phyloP scores from a whole-genome alignment of 108 stramenopile species.

The Cyclotella distinguenda region DNA sequence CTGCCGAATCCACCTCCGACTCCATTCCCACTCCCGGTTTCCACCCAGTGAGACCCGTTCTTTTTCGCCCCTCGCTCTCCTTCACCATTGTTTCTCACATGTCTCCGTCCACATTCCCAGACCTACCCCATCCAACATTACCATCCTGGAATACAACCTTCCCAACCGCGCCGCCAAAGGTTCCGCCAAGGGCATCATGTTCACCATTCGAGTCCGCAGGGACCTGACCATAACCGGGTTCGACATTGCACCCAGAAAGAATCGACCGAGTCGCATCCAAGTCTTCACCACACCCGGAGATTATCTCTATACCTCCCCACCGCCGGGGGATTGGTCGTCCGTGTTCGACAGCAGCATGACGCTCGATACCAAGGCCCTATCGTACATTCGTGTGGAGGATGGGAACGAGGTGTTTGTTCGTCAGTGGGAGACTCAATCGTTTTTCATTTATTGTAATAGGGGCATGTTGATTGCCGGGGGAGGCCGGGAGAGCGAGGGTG shows the following conservation, averaged over 20 bases:
- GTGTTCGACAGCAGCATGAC: not conserved
- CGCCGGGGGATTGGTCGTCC: not conserved
- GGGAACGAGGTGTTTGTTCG: conserved; percentile 10
- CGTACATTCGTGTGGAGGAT: not conserved
- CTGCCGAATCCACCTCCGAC: no score
- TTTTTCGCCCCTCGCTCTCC: not conserved
- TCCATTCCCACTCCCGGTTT: not conserved
- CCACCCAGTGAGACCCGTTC: not conserved
- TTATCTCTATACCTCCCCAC: conserved; percentile 1
- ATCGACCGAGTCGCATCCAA: conserved; percentile 2
- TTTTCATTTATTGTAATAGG: conserved; percentile 14
- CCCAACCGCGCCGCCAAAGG: not conserved
- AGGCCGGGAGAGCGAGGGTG: not conserved
- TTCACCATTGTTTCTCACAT: not conserved
- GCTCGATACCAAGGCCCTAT: not conserved
- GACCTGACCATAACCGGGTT: conserved; percentile 14
- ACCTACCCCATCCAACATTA: not conserved
- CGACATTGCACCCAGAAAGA: conserved; percentile 6
- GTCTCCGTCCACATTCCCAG: not conserved
- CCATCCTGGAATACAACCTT: not conserved
- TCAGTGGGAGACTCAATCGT: conserved; percentile 3
- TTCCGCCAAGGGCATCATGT: conserved; percentile 8
- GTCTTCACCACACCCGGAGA: conserved; percentile 12
- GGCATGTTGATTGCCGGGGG: conserved; percentile 5
- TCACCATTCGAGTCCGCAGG: conserved; percentile 7